Base-by-base conservation (phyloP, 495 filamentous ascomycete species). In the Aspergillus sparsus region DNA sequence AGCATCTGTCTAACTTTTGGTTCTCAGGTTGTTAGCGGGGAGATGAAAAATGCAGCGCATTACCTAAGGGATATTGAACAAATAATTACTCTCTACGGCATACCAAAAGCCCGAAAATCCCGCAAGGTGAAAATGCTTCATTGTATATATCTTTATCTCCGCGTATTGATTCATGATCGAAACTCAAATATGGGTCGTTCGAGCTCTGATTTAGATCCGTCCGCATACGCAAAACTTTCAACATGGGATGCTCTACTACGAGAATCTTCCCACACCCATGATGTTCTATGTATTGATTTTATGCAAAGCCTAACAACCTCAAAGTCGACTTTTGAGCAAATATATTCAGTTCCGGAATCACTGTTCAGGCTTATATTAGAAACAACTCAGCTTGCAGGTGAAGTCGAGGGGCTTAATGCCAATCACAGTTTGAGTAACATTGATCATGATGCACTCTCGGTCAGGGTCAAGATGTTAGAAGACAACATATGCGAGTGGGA, bases 61-160 rank as follows among this genome's bases (percentile, higher is more conserved):
- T 58, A 58, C 32, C n/a, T 58, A 32, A n/a, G 55, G 31, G 55
- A 58, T 41, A 58, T 58, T 21, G 55, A 58, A 15, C 55, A 41
- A 11, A 41, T 58, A 2, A 58, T 58, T n/a, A 42, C 34, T 1
- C 45, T 49, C 33, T 58, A 58, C 34, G 55, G 55, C 5, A 50
- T 58, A 18, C 45, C 55, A n/a, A 58, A 58, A 41, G 2, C 15
- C 33, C 55, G 42, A 13, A 58, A 58, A 18, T 66, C 63, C 32
- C 46, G 50, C 11, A 66, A 66, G 57, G 60, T 66, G 8, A 56
- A 57, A 27, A 66, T 66, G 63, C 60, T 66, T 6, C 59, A 62
- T 46, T 55, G 59, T 46, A 66, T 66, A 11, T 62, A 61, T 36
- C 51, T 62, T 35, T 62, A 62, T 11, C 59, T 62, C n/a, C 55